These are phyloP conservation scores for Pachyrhizus erosus DNA, from an alignment of 306 rosid genomes.

Conservation along the genomic window DNA sequence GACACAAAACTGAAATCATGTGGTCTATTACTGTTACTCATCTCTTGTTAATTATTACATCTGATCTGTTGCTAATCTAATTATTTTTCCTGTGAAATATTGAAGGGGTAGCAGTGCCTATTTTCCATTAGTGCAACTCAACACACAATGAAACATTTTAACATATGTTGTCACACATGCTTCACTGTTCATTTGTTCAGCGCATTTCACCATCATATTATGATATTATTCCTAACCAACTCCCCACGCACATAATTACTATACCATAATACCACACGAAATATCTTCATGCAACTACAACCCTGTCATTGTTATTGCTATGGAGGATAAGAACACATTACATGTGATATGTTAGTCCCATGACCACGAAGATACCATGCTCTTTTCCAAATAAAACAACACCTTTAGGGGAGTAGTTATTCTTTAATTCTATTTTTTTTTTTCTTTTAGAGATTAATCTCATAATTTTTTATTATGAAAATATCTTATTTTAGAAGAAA, in stretches of 20 bases:
- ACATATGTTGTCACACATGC: background rate
- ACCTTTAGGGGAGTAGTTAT: too few species aligned
- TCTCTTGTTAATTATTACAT: background rate
- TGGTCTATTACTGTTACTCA: background rate
- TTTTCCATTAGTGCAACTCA: background rate
- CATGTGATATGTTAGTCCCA: too few species aligned
- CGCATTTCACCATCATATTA: too few species aligned
- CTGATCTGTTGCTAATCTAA: background rate
- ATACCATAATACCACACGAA: background rate
- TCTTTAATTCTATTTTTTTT: too few species aligned
- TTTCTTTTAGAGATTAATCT: too few species aligned
- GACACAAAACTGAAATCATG: background rate
- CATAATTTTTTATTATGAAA: too few species aligned
- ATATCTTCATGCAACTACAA: background rate
- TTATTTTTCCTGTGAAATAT: background rate
- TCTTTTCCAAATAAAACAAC: too few species aligned
- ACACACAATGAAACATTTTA: constrained; percentile 14
- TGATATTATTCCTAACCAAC: too few species aligned
- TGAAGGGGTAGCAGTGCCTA: too few species aligned
- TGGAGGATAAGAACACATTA: background rate
- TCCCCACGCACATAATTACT: background rate
- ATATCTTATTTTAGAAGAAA: too few species aligned
- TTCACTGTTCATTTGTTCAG: too few species aligned
- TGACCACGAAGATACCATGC: too few species aligned
- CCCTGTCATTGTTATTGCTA: background rate